Percentiles rank a stretch among this genome's conserved stretches.
phyloP scores from a whole-genome alignment of 2,329 filamentous ascomycete species.

The Ustulina deusta region DNA sequence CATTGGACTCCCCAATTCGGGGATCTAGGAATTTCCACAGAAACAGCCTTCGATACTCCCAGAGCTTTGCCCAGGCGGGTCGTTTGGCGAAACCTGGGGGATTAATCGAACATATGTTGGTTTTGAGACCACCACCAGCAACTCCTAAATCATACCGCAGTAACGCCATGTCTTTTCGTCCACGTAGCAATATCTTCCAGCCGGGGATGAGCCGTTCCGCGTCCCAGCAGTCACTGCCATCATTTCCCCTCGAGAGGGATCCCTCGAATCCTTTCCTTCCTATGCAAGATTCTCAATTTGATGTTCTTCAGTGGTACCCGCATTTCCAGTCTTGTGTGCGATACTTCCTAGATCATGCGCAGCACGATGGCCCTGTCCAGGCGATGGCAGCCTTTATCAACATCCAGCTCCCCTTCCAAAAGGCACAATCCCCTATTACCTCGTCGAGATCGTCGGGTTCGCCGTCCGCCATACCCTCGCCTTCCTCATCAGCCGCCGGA shows the following conservation, averaged over 20 bases:
- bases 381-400: conserved; percentile 92
- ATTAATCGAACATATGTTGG: conserved; percentile 16
- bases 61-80: conserved; percentile 12
- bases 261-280: conserved; percentile 44
- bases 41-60: conserved; percentile 16
- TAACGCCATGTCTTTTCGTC: conserved; percentile 47
- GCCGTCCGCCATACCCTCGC: conserved; percentile 51
- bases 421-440: conserved; percentile 59
- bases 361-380: conserved; percentile 85
- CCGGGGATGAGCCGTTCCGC: conserved; percentile 43
- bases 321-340: conserved; percentile 89
- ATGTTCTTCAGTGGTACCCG: conserved; percentile 93
- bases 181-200: conserved; percentile 44
- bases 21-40: not conserved
- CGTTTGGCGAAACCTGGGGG: not conserved
- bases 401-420: conserved; percentile 89
- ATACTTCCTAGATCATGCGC: conserved; percentile 92
- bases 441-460: conserved; percentile 55
- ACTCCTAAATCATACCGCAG: conserved; percentile 8
- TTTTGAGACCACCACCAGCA: conserved; percentile 14
- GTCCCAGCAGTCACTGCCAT: conserved; percentile 44
- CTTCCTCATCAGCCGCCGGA: conserved; percentile 45
- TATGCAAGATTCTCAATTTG: conserved; percentile 62
- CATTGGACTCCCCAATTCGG: conserved; percentile 17
- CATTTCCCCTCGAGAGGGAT: conserved; percentile 41